Percentiles rank a stretch among this genome's conserved stretches.
These are phyloP conservation scores for Aspergillus homomorphus DNA, from an alignment of 495 filamentous ascomycete genomes.

Conservation along the genomic window DNA sequence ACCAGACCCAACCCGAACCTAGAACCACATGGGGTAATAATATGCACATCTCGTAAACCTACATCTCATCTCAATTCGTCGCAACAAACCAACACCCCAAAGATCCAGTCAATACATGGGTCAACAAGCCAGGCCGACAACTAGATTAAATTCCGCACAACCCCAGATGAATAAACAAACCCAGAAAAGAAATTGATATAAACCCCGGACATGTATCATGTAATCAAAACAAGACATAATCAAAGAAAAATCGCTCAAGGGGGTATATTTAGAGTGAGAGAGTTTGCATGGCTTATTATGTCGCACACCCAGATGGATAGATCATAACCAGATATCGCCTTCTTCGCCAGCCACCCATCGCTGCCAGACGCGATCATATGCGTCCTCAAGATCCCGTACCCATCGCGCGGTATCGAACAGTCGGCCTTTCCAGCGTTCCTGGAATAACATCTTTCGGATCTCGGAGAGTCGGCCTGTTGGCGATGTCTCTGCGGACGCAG, in stretches of 20 bases:
- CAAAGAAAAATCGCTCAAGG: slow-evolving; percentile 23
- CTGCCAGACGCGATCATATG: slow-evolving; percentile 84
- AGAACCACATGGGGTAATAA: background rate
- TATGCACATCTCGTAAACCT: background rate
- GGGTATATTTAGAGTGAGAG: slow-evolving; percentile 21
- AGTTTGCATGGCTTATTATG: background rate
- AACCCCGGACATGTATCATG: background rate
- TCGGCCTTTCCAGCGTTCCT: slow-evolving; percentile 74
- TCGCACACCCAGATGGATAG: slow-evolving; percentile 22
- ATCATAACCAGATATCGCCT: slow-evolving; percentile 79
- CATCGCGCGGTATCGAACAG: slow-evolving; percentile 91
- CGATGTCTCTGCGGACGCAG: slow-evolving; percentile 46
- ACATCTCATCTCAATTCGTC: background rate
- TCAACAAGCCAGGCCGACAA: background rate
- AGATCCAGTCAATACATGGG: background rate
- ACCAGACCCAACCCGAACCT: background rate
- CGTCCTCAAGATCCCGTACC: slow-evolving; percentile 87
- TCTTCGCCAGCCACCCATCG: slow-evolving; percentile 83
- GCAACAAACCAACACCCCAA: background rate
- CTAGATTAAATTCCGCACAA: background rate
- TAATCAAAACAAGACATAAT: slow-evolving; percentile 4
- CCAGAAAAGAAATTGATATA: background rate
- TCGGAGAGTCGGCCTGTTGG: slow-evolving; percentile 65
- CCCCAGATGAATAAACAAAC: background rate
- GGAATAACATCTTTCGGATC: slow-evolving; percentile 74